Evolutionary conservation across 305 asterid genomes (phyloP).

Genomic region (Fraxinus sp.): DNA sequence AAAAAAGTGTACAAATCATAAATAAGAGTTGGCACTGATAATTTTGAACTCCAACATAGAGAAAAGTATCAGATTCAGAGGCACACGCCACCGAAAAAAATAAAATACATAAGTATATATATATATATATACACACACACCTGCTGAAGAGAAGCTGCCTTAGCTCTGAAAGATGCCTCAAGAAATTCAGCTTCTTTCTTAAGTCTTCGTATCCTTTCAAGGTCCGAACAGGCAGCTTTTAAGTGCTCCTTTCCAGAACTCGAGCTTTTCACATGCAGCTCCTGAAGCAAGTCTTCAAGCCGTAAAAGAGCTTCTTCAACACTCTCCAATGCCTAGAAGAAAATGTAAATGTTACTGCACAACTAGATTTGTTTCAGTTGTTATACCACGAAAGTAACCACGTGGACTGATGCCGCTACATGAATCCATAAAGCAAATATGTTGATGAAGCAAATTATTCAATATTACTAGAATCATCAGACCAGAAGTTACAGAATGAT

Average conservation of each 20-base stretch:
- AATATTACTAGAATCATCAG: constrained; percentile 15
- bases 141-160: constrained; percentile 82
- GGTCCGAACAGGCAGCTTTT: constrained; percentile 98
- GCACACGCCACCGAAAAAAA: not conserved
- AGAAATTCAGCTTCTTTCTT: constrained; percentile 99
- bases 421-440: constrained; percentile 14
- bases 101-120: too few species aligned
- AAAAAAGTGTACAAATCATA: constrained; percentile 15
- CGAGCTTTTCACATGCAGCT: constrained; percentile 80
- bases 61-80: constrained; percentile 6
- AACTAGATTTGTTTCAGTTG: constrained; percentile 24
- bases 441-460: constrained; percentile 15
- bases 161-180: constrained; percentile 93
- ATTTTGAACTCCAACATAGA: not conserved
- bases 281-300: constrained; percentile 91
- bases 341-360: constrained; percentile 28
- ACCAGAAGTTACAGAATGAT: not conserved
- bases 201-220: constrained; percentile 82
- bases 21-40: constrained; percentile 8
- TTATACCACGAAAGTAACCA: constrained; percentile 18
- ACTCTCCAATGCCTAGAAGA: constrained; percentile 73
- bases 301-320: constrained; percentile 87
- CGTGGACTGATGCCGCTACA: constrained; percentile 11
- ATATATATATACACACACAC: constrained; percentile 29
- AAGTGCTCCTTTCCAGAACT: constrained; percentile 88